phyloP scores from a whole-genome alignment of 805 yeast species.

The Wilhelminamyces savonicus region DNA sequence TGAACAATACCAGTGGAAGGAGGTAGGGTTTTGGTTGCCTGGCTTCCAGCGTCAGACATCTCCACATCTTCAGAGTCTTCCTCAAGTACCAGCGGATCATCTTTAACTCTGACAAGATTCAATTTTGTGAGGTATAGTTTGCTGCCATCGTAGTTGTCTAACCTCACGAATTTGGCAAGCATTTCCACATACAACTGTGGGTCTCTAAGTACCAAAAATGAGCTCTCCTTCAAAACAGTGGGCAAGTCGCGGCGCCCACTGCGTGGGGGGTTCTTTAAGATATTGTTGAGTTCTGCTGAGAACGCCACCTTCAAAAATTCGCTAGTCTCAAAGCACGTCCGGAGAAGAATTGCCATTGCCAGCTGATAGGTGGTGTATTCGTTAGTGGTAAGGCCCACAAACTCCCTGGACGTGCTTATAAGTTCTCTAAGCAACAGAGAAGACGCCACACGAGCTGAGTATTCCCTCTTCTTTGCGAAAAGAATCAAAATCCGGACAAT shows the following conservation, averaged over 20 bases:
- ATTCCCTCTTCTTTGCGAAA: slow-evolving; percentile 40
- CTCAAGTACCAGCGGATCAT: no score
- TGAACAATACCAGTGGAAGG: slow-evolving; percentile 61
- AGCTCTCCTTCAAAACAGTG: slow-evolving; percentile 42
- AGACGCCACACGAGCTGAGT: slow-evolving; percentile 34
- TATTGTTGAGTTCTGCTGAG: slow-evolving; percentile 42
- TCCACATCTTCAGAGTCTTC: slow-evolving; percentile 18
- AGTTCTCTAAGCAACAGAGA: slow-evolving; percentile 45
- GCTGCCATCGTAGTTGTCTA: slow-evolving; percentile 38
- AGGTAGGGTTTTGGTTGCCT: slow-evolving; percentile 6
- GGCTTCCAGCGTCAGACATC: slow-evolving; percentile 17
- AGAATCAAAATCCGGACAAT: slow-evolving; percentile 51
- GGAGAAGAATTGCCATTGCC: slow-evolving; percentile 42
- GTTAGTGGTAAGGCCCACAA: slow-evolving; percentile 14
- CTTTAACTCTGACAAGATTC: slow-evolving; percentile 5
- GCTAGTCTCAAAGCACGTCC: slow-evolving; percentile 66
- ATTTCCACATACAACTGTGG: slow-evolving; percentile 44
- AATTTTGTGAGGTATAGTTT: slow-evolving; percentile 15
- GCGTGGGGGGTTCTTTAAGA: slow-evolving; percentile 3
- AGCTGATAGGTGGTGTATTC: slow-evolving; percentile 5
- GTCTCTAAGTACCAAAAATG: slow-evolving; percentile 42
- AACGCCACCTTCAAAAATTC: slow-evolving; percentile 45
- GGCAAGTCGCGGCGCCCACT: slow-evolving; percentile 17
- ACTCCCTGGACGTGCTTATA: slow-evolving; percentile 35
- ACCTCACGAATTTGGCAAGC: slow-evolving; percentile 34